Base-by-base conservation (phyloP, 2,329 filamentous ascomycete genomes). In the Colletotrichum sp. region DNA sequence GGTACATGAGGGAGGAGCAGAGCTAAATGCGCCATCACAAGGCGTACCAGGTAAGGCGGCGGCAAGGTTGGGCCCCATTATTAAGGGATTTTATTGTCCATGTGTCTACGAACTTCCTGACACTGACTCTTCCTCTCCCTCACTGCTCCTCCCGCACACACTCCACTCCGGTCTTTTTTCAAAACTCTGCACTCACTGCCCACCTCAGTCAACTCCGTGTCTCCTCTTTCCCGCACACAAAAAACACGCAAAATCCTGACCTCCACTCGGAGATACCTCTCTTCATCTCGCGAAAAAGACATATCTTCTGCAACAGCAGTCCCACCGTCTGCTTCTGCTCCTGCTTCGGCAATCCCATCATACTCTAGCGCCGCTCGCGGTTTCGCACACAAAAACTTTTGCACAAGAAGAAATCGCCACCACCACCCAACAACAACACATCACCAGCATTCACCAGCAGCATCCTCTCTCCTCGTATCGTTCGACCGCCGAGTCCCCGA, bases 401-500 rank as follows among this genome's bases (percentile, higher is more conserved):
- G 58, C 67, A 69, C 67, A 73, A 63, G 62, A 73, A 36, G 36
- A 61, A 59, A 61, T 43, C 48, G 28, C 43, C 43, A 38, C 32
- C 32, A 36, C 55, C 14, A 48, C 26, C 67, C 36, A 55, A 21
- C n/a, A 52, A 52, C 43, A 68, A 32, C 24, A 61, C 26, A 66
- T 61, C 48, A 61, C 38, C 73, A 68, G 30, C 63, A 65, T 58
- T 52, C 65, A 59, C 30, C 38, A 69, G 16, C 48, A 73, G 63
- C 63, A 66, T 43, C 66, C 32, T 34, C 38, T 68, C 73, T 59
- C 69, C 73, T 61, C 69, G 74, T 48, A 55, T 36, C 61, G 48
- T 72, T 61, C 75, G 73, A 67, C 72, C 66, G 62, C 69, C 43
- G 73, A 75, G 69, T 68, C 73, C 36, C 36, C 59, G 43, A 52